Base-by-base conservation (phyloP, 1,139 yeast species). In the Magnusiomyces ingens region DNA sequence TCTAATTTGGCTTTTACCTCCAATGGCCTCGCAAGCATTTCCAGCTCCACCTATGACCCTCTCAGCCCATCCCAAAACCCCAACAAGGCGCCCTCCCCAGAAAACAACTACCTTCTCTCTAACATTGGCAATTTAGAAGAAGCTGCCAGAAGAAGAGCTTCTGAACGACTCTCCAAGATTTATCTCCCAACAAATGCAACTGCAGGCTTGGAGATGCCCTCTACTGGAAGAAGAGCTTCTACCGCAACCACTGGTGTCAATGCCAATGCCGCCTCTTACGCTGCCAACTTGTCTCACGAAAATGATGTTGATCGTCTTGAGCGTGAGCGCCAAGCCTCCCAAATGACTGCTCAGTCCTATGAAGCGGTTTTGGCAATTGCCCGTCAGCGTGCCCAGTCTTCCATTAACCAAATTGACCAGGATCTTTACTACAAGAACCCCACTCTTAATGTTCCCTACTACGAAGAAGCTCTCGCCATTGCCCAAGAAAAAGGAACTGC, bases 401-500 rank as follows among this genome's bases (percentile, higher is more conserved):
- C 62, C 42, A 57, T 73, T 51, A 61, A 63, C 10, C 59, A 59
- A 47, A 72, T 78, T 57, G 79, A 76, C 58, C 68, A 72, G 55
- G 60, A 67, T 49, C 65, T 71, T 43, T 65, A 67, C 47, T 71
- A 71, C 52, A 65, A 64, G 52, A 67, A 70, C 58, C 60, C 70
- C 36, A 64, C 63, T 49, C 63, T 66, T 43, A 68, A 70, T 54
- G 57, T 61, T 49, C 62, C 63, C 50, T 62, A 56, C 52, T 63
- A 57, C 61, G 67, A 67, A 52, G 72, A 68, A 46, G 78, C 84
- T 43, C 43, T 53, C 11, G 54, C 75, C 47, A 71, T 85, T 61
- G 97, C 96, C 1, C 87, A 85, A 66, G 78, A 79, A 62, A 79
- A 81, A 60, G 72, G 78, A 55, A 78, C 77, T 54, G 82, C 79